These are phyloP conservation scores for Neonothopanus nambi DNA, from an alignment of 1,284 basidiomycete species.

Conservation along the genomic window DNA sequence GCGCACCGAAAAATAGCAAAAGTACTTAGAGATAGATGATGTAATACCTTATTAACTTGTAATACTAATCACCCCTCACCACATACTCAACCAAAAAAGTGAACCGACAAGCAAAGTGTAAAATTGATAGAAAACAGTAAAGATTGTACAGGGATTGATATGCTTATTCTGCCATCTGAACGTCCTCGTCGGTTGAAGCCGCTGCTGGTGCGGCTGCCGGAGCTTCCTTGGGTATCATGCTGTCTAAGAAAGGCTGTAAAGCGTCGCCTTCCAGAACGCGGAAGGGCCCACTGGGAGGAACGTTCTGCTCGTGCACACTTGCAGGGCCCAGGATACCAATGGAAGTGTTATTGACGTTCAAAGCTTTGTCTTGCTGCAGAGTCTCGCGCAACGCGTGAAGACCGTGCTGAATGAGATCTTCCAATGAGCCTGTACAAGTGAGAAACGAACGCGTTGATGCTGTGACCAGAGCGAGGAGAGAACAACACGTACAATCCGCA, in stretches of 20 bases:
- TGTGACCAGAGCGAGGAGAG: conserved; percentile 8
- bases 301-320: conserved; percentile 55
- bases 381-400: conserved; percentile 93
- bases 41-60: not conserved
- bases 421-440: conserved; percentile 70
- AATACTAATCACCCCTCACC: not conserved
- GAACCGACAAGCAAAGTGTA: no score
- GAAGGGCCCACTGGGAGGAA: conserved; percentile 59
- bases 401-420: conserved; percentile 88
- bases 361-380: conserved; percentile 95
- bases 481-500: conserved; percentile 66
- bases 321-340: conserved; percentile 86
- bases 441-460: conserved; percentile 1
- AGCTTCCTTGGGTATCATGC: conserved; percentile 66
- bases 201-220: conserved; percentile 38
- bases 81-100: no score
- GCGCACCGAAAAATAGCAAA: not conserved
- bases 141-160: conserved; percentile 33
- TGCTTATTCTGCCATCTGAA: conserved; percentile 73
- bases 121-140: no score
- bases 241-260: conserved; percentile 71
- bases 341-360: conserved; percentile 89
- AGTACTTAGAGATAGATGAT: not conserved
- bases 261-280: conserved; percentile 79
- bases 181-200: conserved; percentile 62